These are phyloP conservation scores for Backusella mclennaniae DNA, from an alignment of 192 early-diverging fungal genomes.

Conservation along the genomic window DNA sequence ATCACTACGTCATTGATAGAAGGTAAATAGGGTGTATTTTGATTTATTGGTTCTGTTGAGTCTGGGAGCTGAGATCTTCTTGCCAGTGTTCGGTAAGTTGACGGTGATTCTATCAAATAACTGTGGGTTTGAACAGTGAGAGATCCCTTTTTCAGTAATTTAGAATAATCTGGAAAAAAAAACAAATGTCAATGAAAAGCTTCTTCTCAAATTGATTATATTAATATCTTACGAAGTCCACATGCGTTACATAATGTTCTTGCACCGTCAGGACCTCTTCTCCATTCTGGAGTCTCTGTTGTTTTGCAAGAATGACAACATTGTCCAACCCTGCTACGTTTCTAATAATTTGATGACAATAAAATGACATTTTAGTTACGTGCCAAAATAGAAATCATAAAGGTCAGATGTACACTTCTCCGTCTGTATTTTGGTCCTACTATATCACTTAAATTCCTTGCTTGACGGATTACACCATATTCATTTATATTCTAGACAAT, in stretches of 20 bases:
- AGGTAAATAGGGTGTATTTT: not conserved
- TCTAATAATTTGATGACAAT: constrained; percentile 12
- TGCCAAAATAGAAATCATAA: constrained; percentile 27
- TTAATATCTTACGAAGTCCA: constrained; percentile 71
- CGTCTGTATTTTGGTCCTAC: constrained; percentile 8
- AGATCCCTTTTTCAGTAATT: constrained; percentile 6
- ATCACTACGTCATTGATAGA: not conserved
- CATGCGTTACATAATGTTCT: constrained; percentile 95
- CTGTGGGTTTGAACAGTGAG: constrained; percentile 12
- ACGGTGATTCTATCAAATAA: constrained; percentile 11
- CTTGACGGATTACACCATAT: constrained; percentile 16
- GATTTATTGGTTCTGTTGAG: not conserved
- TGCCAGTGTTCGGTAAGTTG: not conserved
- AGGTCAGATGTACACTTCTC: constrained; percentile 39
- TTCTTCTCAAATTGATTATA: not conserved
- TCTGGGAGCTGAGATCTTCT: not conserved
- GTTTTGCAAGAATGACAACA: constrained; percentile 76
- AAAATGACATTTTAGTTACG: constrained; percentile 18
- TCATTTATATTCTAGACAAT: not conserved
- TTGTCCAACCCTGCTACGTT: constrained; percentile 15
- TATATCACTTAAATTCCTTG: constrained; percentile 5
- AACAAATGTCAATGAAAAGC: not conserved
- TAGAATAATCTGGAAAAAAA: constrained; percentile 11
- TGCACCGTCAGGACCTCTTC: constrained; percentile 88
- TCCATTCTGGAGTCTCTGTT: constrained; percentile 92